Conservation (phyloP, 805 yeast genomes). For the Metschnikowia colocasiae region DNA sequence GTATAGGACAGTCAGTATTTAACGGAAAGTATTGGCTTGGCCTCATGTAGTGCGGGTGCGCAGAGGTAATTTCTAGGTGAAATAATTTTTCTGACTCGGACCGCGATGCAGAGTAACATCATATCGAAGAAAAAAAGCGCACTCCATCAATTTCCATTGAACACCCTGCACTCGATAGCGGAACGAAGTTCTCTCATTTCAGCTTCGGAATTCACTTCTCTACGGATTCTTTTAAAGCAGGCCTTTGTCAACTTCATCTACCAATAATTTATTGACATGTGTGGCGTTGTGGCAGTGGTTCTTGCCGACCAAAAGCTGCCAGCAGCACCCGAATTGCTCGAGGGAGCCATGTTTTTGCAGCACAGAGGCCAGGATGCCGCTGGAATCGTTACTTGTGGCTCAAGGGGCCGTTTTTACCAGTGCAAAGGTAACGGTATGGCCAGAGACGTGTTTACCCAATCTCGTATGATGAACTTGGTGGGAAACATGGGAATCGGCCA, state of each 20-base stretch:
- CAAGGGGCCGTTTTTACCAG: slow-evolving; percentile 89
- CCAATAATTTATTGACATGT: slow-evolving; percentile 53
- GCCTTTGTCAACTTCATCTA: neutral
- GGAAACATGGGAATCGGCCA: slow-evolving; percentile 97
- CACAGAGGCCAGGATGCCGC: slow-evolving; percentile 99
- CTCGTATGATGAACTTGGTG: slow-evolving; percentile 69
- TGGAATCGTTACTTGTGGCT: slow-evolving; percentile 96
- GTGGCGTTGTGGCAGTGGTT: slow-evolving; percentile 91
- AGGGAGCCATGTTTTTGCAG: slow-evolving; percentile 88
- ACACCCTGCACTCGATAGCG: neutral
- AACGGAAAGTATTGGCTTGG: neutral
- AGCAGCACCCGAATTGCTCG: slow-evolving; percentile 88
- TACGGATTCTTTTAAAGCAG: neutral
- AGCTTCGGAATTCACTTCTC: neutral
- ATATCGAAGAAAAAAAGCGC: slow-evolving; percentile 2
- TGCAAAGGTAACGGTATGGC: slow-evolving; percentile 99
- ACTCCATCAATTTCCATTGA: neutral
- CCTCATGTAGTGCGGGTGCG: neutral
- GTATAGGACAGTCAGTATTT: too few relatives aligned
- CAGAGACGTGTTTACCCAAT: slow-evolving; percentile 88
- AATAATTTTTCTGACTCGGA: slow-evolving; percentile 1
- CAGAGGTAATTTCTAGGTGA: neutral
- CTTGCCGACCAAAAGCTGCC: slow-evolving; percentile 67
- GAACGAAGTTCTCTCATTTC: slow-evolving; percentile 1
- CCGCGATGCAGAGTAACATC: slow-evolving; percentile 2